Base-by-base conservation (phyloP, 208 protist genomes). In the Phytomonas francai region DNA sequence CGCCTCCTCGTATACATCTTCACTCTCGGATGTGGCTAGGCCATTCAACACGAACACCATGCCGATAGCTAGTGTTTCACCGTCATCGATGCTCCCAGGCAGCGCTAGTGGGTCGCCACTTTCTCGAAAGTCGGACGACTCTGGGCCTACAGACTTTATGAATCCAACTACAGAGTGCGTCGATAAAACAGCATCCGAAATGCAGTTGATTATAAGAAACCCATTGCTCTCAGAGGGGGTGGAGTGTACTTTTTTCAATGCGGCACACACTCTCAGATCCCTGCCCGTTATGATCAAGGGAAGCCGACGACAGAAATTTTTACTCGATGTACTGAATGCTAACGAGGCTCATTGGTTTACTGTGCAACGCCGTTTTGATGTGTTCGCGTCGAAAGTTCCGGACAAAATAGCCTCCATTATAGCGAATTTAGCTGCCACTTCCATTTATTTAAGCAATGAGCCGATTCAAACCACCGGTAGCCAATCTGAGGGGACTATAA, bases 401-500 rank as follows among this genome's bases (percentile, higher is more conserved):
- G 59, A 36, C 6, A 14, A 25, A 58, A 58, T 63, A 63, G 11
- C 59, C 22, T 3, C 16, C 8, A 36, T 63, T 25, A 45, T 63
- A 6, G 59, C 59, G 22, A 25, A 63, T 34, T 49, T 63, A 51
- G 59, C 59, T 36, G 59, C 22, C 25, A n/a, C 6, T 34, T 22
- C 36, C 19, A 63, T 63, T 39, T 63, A 32, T 45, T 63, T 63
- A 51, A 63, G 59, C 6, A 63, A 63, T 45, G 34, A 58, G 59
- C 59, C 32, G 1, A 0, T 63, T n/a, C 32, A 58, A 58, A 51
- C 32, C 19, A 63, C 36, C 32, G 34, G 32, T 22, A 63, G 19
- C 22, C 45, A 25, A 54, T 54, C 45, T 7, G 45, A 54, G 11
- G 59, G 54, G 22, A 51, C 4, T 36, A 19, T 19, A 14, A 36